Base-by-base conservation (phyloP, 2,329 filamentous ascomycete species). In the Zymoseptoria pseudotritici region DNA sequence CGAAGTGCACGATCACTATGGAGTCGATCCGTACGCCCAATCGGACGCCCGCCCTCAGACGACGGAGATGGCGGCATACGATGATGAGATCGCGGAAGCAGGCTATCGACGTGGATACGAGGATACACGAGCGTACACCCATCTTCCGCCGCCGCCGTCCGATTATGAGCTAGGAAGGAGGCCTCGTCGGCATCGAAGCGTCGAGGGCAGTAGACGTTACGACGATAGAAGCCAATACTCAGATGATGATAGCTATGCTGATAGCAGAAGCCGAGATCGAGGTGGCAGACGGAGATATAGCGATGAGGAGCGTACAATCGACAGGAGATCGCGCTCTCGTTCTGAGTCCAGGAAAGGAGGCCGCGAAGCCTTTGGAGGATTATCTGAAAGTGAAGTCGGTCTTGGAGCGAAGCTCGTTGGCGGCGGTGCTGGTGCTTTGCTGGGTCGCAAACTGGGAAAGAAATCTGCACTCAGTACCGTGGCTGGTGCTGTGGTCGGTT, bases 31-130 rank as follows among this genome's bases (percentile, higher is more conserved):
- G 46, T 65, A 63, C 42, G 61, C 53, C 17, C 62, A 58, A 9
- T 49, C 55, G 46, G 65, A 65, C n/a, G 58, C 58, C 19, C 50
- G 55, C n/a, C 55, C 60, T 11, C 52, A 65, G 21, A 61, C 58
- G 21, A 62, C 63, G 11, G 56, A 60, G 20, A 19, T 70, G 49
- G 54, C 63, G 7, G 65, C 66, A 3, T 70, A 69, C 55, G 64
- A 70, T 50, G 66, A 69, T 24, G 65, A 68, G 46, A 70, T 67
- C 59, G 68, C 68, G 11, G 67, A 68, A 53, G 67, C 68, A 52
- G 58, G 65, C 36, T 69, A 59, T 58, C 54, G 58, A 58, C 31
- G 63, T 56, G 49, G 55, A 20, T 54, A 56, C 24, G 63, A 58
- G 50, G 59, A 60, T 19, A 22, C 22, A 29, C 21, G 52, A 54